Evolutionary conservation across 257 asterid genomes (phyloP).

Genomic region (Primulina eburnea): DNA sequence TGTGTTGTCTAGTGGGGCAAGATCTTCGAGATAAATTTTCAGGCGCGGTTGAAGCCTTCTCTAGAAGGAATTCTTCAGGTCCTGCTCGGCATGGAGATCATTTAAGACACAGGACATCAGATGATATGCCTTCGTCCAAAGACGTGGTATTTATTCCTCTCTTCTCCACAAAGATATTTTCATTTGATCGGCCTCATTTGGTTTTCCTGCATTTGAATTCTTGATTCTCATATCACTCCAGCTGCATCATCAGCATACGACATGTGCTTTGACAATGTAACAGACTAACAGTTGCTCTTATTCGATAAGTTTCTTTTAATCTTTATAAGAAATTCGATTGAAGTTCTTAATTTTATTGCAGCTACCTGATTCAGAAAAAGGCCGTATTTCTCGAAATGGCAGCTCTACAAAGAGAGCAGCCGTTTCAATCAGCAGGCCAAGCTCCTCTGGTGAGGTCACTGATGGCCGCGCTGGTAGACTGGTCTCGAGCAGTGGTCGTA

Average conservation of each 20-base stretch:
- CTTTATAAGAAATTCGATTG: background rate
- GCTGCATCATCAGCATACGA: background rate
- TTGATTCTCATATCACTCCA: background rate
- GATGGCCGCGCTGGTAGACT: conserved; percentile 1
- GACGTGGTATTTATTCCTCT: conserved; percentile 65
- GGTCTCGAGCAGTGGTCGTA: conserved; percentile 12
- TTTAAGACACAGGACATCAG: conserved; percentile 61
- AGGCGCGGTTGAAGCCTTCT: conserved; percentile 84
- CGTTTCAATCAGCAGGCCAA: conserved; percentile 46
- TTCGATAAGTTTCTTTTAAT: background rate
- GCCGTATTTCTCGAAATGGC: conserved; percentile 57
- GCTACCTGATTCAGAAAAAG: conserved; percentile 66
- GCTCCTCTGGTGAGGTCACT: background rate
- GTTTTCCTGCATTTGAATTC: background rate
- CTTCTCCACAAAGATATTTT: background rate
- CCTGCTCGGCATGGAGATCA: conserved; percentile 73
- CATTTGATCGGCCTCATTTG: background rate
- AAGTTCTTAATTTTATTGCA: conserved; percentile 41
- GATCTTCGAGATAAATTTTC: conserved; percentile 76
- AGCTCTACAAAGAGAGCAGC: conserved; percentile 77
- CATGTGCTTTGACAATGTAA: background rate
- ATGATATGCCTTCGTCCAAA: conserved; percentile 80
- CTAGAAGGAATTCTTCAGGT: conserved; percentile 60
- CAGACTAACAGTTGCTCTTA: background rate
- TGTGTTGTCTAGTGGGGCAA: conserved; percentile 51